Conservation (phyloP, 768 basidiomycete species). For the Naganishia friedmannii region DNA sequence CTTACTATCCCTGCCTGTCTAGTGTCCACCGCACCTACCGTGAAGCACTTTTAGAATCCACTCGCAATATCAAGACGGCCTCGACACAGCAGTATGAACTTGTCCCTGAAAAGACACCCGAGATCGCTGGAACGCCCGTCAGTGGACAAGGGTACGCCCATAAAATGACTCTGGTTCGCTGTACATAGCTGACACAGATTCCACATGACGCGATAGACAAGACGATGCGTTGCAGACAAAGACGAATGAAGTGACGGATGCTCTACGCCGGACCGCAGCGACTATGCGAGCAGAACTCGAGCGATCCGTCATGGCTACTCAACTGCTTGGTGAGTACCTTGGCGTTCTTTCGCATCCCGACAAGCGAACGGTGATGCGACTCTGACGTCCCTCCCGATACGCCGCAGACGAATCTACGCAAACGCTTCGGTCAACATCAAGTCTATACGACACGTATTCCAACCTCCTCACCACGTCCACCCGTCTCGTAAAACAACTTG, state of each 20-base stretch:
- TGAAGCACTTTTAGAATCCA: conserved; percentile 69
- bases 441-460: conserved; percentile 70
- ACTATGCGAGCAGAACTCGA: conserved; percentile 92
- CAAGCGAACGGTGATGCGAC: too few species aligned
- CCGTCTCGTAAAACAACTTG: conserved; percentile 78
- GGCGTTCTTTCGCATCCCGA: too few species aligned
- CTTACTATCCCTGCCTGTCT: not conserved
- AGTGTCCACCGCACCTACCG: conserved; percentile 67
- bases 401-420: conserved; percentile 70
- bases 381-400: not conserved
- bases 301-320: conserved; percentile 75
- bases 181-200: conserved; percentile 10
- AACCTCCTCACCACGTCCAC: conserved; percentile 73
- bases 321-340: conserved; percentile 70
- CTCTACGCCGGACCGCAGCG: conserved; percentile 74
- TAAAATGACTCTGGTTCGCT: not conserved
- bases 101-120: conserved; percentile 56
- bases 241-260: conserved; percentile 82
- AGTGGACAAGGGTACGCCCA: conserved; percentile 27
- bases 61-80: conserved; percentile 56
- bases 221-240: conserved; percentile 85
- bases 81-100: conserved; percentile 69
- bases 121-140: conserved; percentile 31
- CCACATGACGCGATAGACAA: conserved; percentile 39
- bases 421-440: conserved; percentile 69